Evolutionary conservation across 179 eudicot genomes (phyloP), one percentile per base, ranked within the genome.

Genomic region (Dionaea muscipula): DNA sequence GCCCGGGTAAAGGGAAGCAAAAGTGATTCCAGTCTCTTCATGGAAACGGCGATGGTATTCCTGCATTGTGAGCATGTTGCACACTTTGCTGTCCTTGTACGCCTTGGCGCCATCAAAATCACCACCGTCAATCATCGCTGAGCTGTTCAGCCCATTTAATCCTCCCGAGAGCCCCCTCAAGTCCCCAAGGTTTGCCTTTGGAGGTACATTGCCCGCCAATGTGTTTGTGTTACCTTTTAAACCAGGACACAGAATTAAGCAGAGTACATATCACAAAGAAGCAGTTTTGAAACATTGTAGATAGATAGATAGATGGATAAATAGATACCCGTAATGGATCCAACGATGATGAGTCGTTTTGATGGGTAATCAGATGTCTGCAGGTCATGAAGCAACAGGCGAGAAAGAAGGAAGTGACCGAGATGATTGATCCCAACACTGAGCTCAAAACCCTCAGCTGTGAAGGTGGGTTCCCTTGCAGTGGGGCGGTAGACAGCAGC

Each of bases 71-170:
- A 85, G 85, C 95, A 85, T 85, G 72, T 85, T 85, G 67, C 95
- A 85, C 4, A 85, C 95, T 73, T 85, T 85, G 59, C 86, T 83
- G 67, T 85, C 95, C 57, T 85, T 85, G 68, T 83, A 85, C 25
- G 95, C 95, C 57, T 85, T 85, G 23, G 95, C 95, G 31, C 95
- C 95, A 47, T 85, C 95, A 47, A 80, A 85, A 4, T 85, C 90
- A 35, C 85, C 90, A 13, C 95, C 95, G 51, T 85, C 95, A 9
- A 85, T 78, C 90, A 83, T 85, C 65, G 86, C 51, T 13, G 90
- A 85, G 66, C 76, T 74, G 73, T 81, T 81, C 55, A 81, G 35
- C 16, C 80, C 84, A 28, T 79, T 83, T 46, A 86, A 60, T 36
- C 95, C 87, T 3, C 86, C 85, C 0, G 78, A 82, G n/a, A 85